Percentiles rank a stretch among this genome's conserved stretches.
phyloP scores from a whole-genome alignment of 2,329 filamentous ascomycete genomes.

The Penicillium thymicola region DNA sequence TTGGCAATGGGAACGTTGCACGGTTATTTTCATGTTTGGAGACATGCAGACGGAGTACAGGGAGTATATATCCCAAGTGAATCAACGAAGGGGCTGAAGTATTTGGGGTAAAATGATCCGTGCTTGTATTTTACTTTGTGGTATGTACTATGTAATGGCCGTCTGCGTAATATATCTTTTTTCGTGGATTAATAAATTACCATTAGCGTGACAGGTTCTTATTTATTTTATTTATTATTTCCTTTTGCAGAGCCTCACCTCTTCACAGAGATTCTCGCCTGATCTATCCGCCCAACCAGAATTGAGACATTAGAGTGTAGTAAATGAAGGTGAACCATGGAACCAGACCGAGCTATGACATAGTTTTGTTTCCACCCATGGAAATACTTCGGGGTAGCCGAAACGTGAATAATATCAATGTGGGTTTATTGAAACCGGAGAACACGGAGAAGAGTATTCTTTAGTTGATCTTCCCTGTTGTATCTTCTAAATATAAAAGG shows the following conservation, averaged over 20 bases:
- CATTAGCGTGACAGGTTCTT: neutral
- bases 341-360: neutral
- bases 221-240: neutral
- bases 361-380: neutral
- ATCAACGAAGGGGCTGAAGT: neutral
- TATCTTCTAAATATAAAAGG: neutral
- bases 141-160: too few species aligned
- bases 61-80: neutral
- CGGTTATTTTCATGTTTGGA: neutral
- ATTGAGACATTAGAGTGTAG: neutral
- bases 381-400: constrained; percentile 1
- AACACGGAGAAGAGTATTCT: neutral
- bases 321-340: neutral
- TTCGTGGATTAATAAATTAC: neutral
- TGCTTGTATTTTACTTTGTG: neutral
- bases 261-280: neutral
- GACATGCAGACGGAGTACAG: neutral
- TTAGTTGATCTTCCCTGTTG: neutral
- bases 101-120: neutral
- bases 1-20: neutral
- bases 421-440: constrained; percentile 1
- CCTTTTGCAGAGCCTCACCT: constrained; percentile 6
- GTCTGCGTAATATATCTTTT: neutral
- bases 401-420: neutral
- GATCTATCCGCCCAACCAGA: neutral